Base-by-base conservation (phyloP, 1,284 basidiomycete species). In the Singerocomus inundabilis region DNA sequence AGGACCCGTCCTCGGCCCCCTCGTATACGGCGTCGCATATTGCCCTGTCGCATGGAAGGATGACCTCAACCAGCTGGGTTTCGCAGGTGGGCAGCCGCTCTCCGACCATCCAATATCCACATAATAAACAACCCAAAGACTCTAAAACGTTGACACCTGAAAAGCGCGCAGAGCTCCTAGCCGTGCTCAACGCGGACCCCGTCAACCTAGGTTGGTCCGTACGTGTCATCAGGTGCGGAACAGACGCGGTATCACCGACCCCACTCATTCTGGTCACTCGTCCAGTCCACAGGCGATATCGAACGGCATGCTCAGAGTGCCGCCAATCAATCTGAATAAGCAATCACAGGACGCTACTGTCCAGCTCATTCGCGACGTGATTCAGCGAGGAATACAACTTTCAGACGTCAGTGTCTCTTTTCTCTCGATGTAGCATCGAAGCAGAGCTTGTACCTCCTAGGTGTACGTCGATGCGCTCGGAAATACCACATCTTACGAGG, bases 391-490 rank as follows among this genome's bases (percentile, higher is more conserved):
- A 0, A 84, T 98, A 47, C 74, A 86, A 30, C 70, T 99, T n/a
- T 83, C 87, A 31, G 88, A 97, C 68, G 92, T 88, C 49, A 26
- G 49, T 18, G 7, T 40, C 13, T 35, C 38, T 32, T 21, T 10
- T 37, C 26, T 42, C 21, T 2, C 29, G 4, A 29, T 7, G 5
- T 29, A n/a, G 3, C 16, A 16, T 15, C 6, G 5, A 38, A 21
- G 18, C 43, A 32, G 31, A 54, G 13, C 2, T 5, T 28, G 30
- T 25, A 11, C 16, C 13, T 1, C 31, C 43, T 29, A 97, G 88
- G 90, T 96, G 46, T 99, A 89, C 63, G 95, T 99, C 51, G 96
- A 99, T 66, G 96, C 97, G 0, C 81, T 99, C 1, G 96, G 96
- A 31, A 88, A 86, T 21, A 90, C 92, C 1, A 83, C 83, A 24